Conservation (phyloP, 2,329 filamentous ascomycete genomes). For the Fusarium secorum region DNA sequence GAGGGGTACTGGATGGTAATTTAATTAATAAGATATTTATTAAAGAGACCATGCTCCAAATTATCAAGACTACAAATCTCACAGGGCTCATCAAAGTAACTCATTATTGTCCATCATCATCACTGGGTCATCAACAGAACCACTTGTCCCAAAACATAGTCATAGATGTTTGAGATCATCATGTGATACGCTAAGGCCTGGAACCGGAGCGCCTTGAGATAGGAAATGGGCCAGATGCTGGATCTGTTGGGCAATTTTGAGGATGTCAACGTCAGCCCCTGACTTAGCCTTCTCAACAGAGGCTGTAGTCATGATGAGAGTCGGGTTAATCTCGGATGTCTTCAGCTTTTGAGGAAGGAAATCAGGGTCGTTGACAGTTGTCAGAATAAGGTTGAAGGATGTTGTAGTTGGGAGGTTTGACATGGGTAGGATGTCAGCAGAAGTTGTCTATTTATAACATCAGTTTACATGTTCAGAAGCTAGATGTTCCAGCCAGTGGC, state of each 20-base stretch:
- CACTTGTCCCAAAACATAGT: fast-evolving
- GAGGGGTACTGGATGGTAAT: too few species aligned
- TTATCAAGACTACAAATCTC: fast-evolving
- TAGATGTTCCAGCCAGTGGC: fast-evolving
- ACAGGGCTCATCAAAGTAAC: fast-evolving
- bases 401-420: fast-evolving
- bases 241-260: not conserved
- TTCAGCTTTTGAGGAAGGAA: not conserved
- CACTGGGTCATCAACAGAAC: fast-evolving
- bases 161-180: fast-evolving
- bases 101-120: fast-evolving
- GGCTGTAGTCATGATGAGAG: not conserved
- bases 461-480: not conserved
- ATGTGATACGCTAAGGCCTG: not conserved
- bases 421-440: too few species aligned
- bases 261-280: not conserved
- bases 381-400: not conserved
- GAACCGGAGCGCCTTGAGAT: fast-evolving
- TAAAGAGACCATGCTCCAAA: fast-evolving
- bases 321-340: fast-evolving
- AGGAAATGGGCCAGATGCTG: not conserved
- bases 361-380: not conserved
- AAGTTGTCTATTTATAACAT: not conserved
- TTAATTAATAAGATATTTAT: not conserved
- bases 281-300: not conserved